Base-by-base conservation (phyloP, 345 rosid species). In the Lumnitzera racemosa region DNA sequence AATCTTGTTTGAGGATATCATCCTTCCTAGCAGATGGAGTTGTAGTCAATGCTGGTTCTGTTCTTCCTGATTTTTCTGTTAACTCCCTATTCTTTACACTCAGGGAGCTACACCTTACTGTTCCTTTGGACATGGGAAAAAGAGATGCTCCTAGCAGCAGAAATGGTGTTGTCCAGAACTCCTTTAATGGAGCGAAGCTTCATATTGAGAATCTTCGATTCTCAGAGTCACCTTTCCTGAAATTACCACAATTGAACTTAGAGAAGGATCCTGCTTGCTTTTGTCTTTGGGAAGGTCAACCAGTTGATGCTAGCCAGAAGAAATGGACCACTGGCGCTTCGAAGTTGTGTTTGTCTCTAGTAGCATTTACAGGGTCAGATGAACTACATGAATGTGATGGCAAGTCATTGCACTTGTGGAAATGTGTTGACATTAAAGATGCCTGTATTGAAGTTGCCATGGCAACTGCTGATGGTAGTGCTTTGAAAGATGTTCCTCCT, bases 181-280 rank as follows among this genome's bases (percentile, higher is more conserved):
- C 76, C 46, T 94, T 94, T 54, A 68, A 83, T 74, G 99, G 96
- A 67, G 96, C 96, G 63, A 81, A 85, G 78, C 97, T 94, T 84
- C 97, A 77, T 66, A 77, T 86, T 49, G 89, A 84, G 58, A 80
- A 84, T 73, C 65, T 94, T 74, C 82, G 72, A 66, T 84, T 94
- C 77, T 78, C 83, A 7, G 96, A 94, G 73, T 90, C 99, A 55
- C 97, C 97, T 61, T 80, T 72, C 27, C 77, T 90, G 53, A 90
- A 83, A 82, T 78, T 76, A 55, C 78, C 72, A 74, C 70, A 84
- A 41, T 84, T 94, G 73, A 85, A 88, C 68, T 80, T 94, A 68
- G 96, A 90, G 71, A 94, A 88, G 71, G 97, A 94, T 80, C 96
- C 97, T 72, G 96, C 97, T 72, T 94, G 97, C 80, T 94, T 94